Evolutionary conservation across 805 yeast species (phyloP), one percentile per base, ranked within the genome.

Genomic region (Priceomyces carsonii): DNA sequence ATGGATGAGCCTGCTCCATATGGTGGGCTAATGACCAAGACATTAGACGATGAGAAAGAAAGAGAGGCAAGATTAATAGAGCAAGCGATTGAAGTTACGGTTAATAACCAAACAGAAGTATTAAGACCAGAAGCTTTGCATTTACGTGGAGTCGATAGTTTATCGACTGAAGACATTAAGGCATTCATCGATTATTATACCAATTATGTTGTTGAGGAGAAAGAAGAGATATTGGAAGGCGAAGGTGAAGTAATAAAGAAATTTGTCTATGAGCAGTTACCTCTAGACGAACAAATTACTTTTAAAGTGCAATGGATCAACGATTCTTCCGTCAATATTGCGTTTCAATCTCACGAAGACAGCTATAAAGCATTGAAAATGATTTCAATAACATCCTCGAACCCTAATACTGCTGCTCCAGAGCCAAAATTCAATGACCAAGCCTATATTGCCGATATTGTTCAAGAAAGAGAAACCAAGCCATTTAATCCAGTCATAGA

Each of bases 231-330:
- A 6, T 42, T 40, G 6, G 53, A 42, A 18, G 46, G 39, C 3
- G 37, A 41, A 19, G 48, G 38, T 4, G 49, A 39, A 12, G 48
- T 42, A 6, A 32, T 32, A 13, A 29, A 26, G 6, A 39, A 35
- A 7, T 30, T 41, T 15, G 43, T 29, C 18, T 59, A 53, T 36
- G 55, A 50, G 18, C 54, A 50, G 9, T 39, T 43, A 15, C 61
- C 65, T 12, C 36, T 46, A 14, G 59, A 53, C 29, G 48, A 50
- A 2, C 59, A 57, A 26, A 39, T 70, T 14, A 62, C 56, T 45
- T 77, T 69, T 51, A 58, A 61, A 18, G 55, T 81, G 18, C 79
- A 81, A 48, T 82, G 90, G 90, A 69, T 82, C 25, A 77, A 82
- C 50, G 90, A 82, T 52, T 50, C 74, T 13, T 63, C 77, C 2